phyloP scores from a whole-genome alignment of 2,329 filamentous ascomycete genomes.

The Penicillium sp. region DNA sequence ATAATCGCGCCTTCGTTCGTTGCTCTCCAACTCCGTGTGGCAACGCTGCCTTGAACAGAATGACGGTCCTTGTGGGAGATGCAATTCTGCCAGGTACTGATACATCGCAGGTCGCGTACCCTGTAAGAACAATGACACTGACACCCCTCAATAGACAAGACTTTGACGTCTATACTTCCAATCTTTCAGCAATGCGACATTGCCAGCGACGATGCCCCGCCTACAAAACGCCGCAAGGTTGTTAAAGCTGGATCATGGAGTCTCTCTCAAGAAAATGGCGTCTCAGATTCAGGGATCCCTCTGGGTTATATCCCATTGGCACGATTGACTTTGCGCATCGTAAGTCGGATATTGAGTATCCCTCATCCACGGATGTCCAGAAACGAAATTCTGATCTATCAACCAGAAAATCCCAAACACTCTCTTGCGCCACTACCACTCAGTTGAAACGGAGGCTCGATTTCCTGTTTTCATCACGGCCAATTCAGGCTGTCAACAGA shows the following conservation, averaged over 20 bases:
- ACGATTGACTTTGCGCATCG: constrained; percentile 33
- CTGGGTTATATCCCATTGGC: constrained; percentile 37
- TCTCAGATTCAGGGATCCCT: constrained; percentile 21
- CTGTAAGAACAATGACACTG: not conserved
- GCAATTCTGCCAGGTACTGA: constrained; percentile 14
- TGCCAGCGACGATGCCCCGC: constrained; percentile 19
- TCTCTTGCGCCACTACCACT: constrained; percentile 1
- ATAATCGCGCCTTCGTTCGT: not conserved
- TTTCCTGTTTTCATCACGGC: constrained; percentile 12
- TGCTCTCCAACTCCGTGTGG: not conserved
- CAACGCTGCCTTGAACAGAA: constrained; percentile 8
- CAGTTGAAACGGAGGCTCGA: not conserved
- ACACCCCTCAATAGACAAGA: constrained; percentile 20
- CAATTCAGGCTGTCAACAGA: constrained; percentile 1
- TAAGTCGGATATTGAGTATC: constrained; percentile 22
- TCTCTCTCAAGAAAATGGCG: constrained; percentile 18
- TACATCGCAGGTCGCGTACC: not conserved
- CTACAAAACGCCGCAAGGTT: constrained; percentile 38
- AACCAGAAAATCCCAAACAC: constrained; percentile 19
- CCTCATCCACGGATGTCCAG: not conserved
- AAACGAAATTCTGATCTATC: constrained; percentile 9
- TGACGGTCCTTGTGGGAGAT: constrained; percentile 16
- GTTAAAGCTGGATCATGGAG: constrained; percentile 17
- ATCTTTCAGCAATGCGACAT: constrained; percentile 21
- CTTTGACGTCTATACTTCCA: constrained; percentile 26